These are phyloP conservation scores for Albatrellus ellisii DNA, from an alignment of 768 basidiomycete genomes.

Conservation along the genomic window DNA sequence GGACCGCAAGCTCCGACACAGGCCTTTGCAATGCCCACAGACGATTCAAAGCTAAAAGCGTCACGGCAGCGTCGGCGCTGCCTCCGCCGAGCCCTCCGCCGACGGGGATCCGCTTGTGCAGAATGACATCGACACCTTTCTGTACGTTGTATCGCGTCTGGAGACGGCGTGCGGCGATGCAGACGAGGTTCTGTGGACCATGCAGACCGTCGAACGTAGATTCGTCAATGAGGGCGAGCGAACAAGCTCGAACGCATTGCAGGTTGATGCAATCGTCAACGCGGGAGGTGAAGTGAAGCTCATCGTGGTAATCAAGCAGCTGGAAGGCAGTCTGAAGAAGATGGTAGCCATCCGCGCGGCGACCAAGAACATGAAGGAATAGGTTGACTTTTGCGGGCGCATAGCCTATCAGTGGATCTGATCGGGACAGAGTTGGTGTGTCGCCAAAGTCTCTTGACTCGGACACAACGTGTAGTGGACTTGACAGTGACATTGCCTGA, in stretches of 20 bases:
- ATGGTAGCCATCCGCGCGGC: conserved; percentile 3
- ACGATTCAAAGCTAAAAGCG: conserved; percentile 1
- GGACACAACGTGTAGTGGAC: no score
- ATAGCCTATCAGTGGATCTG: neutral
- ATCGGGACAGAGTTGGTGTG: no score
- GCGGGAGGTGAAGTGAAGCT: conserved; percentile 1
- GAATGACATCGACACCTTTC: conserved; percentile 1
- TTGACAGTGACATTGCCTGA: no score
- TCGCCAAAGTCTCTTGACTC: no score
- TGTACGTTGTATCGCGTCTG: neutral
- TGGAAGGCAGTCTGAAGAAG: conserved; percentile 4
- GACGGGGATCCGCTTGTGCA: conserved; percentile 4
- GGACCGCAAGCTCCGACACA: neutral
- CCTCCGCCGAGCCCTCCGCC: conserved; percentile 5
- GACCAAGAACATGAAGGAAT: conserved; percentile 3
- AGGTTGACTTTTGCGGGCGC: conserved; percentile 4
- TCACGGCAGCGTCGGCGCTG: conserved; percentile 3
- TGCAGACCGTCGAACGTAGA: neutral
- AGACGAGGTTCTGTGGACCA: conserved; percentile 4
- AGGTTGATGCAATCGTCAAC: neutral
- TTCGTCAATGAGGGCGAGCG: neutral
- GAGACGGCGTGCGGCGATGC: neutral
- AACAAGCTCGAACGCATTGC: conserved; percentile 1
- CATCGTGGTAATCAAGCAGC: conserved; percentile 4
- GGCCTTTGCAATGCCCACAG: neutral